Base-by-base conservation (phyloP, 2,329 filamentous ascomycete genomes). In the Penicillium sp. region DNA sequence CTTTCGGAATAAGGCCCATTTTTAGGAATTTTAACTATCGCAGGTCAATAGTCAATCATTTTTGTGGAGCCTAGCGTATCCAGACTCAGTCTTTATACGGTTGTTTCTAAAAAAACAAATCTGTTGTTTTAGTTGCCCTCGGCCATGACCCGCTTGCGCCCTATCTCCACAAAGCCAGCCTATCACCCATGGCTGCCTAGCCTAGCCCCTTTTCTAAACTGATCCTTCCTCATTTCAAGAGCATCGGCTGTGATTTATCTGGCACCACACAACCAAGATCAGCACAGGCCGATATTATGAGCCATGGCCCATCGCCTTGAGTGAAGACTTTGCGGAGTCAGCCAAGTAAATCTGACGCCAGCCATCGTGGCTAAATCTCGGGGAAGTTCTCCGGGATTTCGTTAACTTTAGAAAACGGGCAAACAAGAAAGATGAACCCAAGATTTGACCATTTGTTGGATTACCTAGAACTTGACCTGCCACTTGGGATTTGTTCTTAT, bases 101-200 rank as follows among this genome's bases (percentile, higher is more conserved):
- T 39, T 33, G 49, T 39, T 51, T 51, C 49, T 51, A 51, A 51
- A 51, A 51, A 50, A 51, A 51, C 39, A 22, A 22, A 35, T 35
- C 13, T 6, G 49, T 9, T 39, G 6, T 51, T 51, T 35, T 24
- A 50, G 33, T 22, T 33, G 18, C 5, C 37, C 19, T 43, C 6
- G 19, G 41, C 24, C 19, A 27, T 44, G 41, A 22, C 22, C 41
- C 43, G 31, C 43, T 46, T 6, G 2, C n/a, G 40, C 19, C 24
- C 7, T 31, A 24, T 27, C 24, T 24, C 43, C 43, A 46, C 43
- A 27, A 9, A 46, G 14, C 3, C 31, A 16, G 16, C 41, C 47
- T 39, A 50, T 39, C 47, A 24, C 3, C 35, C 7, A 35, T 39
- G 36, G 49, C 49, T 51, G 49, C 49, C 49, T 51, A 39, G 18